phyloP scores from a whole-genome alignment of 345 rosid genomes.

The Acer yangbiense region DNA sequence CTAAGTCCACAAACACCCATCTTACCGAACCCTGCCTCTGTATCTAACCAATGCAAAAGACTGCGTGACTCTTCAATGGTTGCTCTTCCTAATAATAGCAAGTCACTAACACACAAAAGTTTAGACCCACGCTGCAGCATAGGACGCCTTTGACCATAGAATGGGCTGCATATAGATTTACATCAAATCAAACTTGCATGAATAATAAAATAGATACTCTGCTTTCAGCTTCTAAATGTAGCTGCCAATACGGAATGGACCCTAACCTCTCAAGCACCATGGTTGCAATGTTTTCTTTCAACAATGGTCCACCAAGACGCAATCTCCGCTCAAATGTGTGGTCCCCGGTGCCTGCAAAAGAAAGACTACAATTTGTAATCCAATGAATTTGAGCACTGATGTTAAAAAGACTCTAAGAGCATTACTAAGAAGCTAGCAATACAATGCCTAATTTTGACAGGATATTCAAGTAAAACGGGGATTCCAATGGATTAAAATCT shows the following conservation, averaged over 20 bases:
- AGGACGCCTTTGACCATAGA: slow-evolving; percentile 94
- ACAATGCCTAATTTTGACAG: not conserved
- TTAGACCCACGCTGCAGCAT: slow-evolving; percentile 83
- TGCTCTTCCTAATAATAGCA: slow-evolving; percentile 89
- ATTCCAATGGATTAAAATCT: not conserved
- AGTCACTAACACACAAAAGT: slow-evolving; percentile 93
- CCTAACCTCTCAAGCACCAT: slow-evolving; percentile 96
- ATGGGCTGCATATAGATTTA: slow-evolving; percentile 73
- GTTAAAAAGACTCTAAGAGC: slow-evolving; percentile 4
- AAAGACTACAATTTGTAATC: slow-evolving; percentile 7
- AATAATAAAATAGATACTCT: slow-evolving; percentile 11
- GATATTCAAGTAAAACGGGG: not conserved
- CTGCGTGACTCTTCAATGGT: slow-evolving; percentile 94
- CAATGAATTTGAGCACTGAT: not conserved
- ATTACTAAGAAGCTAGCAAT: not conserved
- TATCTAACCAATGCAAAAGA: slow-evolving; percentile 87
- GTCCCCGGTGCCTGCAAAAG: slow-evolving; percentile 89
- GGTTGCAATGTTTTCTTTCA: slow-evolving; percentile 89
- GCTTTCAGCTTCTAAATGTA: slow-evolving; percentile 17
- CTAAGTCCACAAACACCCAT: slow-evolving; percentile 97
- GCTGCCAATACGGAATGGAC: slow-evolving; percentile 10
- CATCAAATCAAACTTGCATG: slow-evolving; percentile 22
- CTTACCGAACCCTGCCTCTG: slow-evolving; percentile 90
- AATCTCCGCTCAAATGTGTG: slow-evolving; percentile 84
- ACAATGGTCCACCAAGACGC: slow-evolving; percentile 90